A percentile compares a stretch with the other conserved stretches of the same genome.
phyloP scores from a whole-genome alignment of 2,329 filamentous ascomycete species.

The Xylariaceae sp. region DNA sequence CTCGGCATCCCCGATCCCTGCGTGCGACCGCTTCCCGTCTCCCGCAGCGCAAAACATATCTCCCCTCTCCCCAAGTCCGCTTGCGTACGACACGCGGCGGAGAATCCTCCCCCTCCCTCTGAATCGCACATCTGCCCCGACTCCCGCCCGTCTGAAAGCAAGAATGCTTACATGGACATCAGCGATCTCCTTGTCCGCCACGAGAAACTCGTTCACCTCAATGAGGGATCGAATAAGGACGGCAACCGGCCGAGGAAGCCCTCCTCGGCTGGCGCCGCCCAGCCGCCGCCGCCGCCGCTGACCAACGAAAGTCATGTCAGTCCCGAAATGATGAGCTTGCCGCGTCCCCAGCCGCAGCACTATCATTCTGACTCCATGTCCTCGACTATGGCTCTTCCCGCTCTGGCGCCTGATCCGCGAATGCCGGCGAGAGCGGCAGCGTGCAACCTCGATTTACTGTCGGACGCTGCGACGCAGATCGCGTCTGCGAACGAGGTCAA shows the following conservation, averaged over 20 bases:
- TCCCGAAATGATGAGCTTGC: constrained; percentile 38
- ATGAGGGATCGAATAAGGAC: constrained; percentile 48
- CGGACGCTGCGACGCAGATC: constrained; percentile 48
- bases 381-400: constrained; percentile 27
- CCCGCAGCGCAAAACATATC: constrained; percentile 5
- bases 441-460: constrained; percentile 52
- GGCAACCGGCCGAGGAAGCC: constrained; percentile 41
- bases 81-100: constrained; percentile 2
- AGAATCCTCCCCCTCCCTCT: constrained; percentile 11
- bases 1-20: constrained; percentile 11
- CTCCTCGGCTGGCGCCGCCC: constrained; percentile 37
- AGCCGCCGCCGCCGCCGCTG: constrained; percentile 39
- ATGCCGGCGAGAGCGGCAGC: constrained; percentile 37
- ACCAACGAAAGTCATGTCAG: constrained; percentile 40
- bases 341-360: constrained; percentile 26
- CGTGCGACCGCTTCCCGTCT: constrained; percentile 14
- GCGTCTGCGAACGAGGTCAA: constrained; percentile 47
- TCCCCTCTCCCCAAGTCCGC: constrained; percentile 10
- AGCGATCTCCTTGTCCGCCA: constrained; percentile 57
- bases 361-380: constrained; percentile 35
- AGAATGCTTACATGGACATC: constrained; percentile 53
- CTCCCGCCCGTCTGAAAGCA: constrained; percentile 15
- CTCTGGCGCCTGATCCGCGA: constrained; percentile 40
- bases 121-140: constrained; percentile 9
- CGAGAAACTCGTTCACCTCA: constrained; percentile 58